Evolutionary conservation across 2,329 filamentous ascomycete species (phyloP), one percentile per base, ranked within the genome.

Genomic region (Aspergillus sp.): DNA sequence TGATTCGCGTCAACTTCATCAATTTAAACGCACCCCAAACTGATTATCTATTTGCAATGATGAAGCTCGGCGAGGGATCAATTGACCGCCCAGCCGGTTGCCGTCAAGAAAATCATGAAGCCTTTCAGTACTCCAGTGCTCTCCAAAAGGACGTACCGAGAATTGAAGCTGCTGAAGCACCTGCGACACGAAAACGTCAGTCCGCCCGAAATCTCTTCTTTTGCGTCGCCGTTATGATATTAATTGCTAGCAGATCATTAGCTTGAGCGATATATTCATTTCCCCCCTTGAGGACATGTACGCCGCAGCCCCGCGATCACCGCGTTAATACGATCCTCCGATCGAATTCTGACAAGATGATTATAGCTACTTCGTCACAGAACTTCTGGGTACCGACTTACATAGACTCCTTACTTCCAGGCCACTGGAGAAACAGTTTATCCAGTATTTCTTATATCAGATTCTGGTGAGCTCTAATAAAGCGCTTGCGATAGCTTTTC

Each of bases 51-150:
- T 56, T 17, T 22, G 34, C 30, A 26, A 36, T n/a, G 22, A 41
- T 34, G 42, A 48, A 98, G 93, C 79, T 98, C 95, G 64, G 95
- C 95, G 57, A 93, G 92, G 79, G 95, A 99, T 77, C 93, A 98
- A 81, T 91, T 99, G 78, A 98, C 95, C 59, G 90, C 86, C 75
- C 93, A 97, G 77, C 92, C 93, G 78, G 95, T 99, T 61, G 95
- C 95, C 58, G 93, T 99, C 74, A 99, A 99, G 85, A 99, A 99
- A 86, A 99, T 99, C 73, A 98, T 99, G 93, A 99, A 98, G 83
- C 95, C 95, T 9, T 99, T 99, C 80, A 97, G 93, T 83, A 99
- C 95, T n/a, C 93, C 95, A 1, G 95, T 99, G 58, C 83, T 99
- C 48, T 95, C 95, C 58, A 99, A 99, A 83, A 86, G 95, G 73